Evolutionary conservation across 164 flowering plant species (phyloP).

Genomic region (Umbilicus rupestris): DNA sequence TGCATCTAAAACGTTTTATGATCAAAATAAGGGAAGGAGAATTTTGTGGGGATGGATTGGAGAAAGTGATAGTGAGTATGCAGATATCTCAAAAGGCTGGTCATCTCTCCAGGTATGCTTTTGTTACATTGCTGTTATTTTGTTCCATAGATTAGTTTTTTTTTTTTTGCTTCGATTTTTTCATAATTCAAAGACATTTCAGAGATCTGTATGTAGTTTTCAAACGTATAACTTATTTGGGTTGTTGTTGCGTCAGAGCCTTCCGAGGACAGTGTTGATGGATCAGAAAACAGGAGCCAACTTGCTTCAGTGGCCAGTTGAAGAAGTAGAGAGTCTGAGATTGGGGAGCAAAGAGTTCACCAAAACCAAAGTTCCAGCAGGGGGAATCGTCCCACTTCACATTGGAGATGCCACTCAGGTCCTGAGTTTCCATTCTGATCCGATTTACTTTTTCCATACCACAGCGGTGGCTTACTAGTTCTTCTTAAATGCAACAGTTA

Average conservation of each 20-base stretch:
- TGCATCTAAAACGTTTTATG: conserved; percentile 81
- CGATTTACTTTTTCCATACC: not conserved
- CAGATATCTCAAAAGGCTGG: conserved; percentile 67
- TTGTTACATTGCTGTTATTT: not conserved
- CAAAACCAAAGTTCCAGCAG: conserved; percentile 34
- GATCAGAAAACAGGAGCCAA: conserved; percentile 55
- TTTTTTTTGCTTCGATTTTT: no score
- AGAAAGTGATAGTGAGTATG: conserved; percentile 55
- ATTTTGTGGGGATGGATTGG: conserved; percentile 78
- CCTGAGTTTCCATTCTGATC: no score
- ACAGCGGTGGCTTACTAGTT: not conserved
- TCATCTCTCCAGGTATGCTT: conserved; percentile 50
- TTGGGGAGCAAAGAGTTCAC: conserved; percentile 19
- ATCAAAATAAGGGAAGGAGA: conserved; percentile 51
- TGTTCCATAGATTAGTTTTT: not conserved
- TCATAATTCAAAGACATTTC: no score
- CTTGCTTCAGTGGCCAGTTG: conserved; percentile 76
- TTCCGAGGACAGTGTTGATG: conserved; percentile 59
- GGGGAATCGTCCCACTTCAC: conserved; percentile 43
- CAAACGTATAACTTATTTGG: no score
- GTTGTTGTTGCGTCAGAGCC: no score
- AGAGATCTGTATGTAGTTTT: no score
- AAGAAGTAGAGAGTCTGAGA: conserved; percentile 68
- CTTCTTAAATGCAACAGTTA: conserved; percentile 32
- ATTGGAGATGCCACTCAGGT: conserved; percentile 49